Evolutionary conservation across 1,139 yeast species (phyloP).

Genomic region (Debaryomycetaceae sp.): DNA sequence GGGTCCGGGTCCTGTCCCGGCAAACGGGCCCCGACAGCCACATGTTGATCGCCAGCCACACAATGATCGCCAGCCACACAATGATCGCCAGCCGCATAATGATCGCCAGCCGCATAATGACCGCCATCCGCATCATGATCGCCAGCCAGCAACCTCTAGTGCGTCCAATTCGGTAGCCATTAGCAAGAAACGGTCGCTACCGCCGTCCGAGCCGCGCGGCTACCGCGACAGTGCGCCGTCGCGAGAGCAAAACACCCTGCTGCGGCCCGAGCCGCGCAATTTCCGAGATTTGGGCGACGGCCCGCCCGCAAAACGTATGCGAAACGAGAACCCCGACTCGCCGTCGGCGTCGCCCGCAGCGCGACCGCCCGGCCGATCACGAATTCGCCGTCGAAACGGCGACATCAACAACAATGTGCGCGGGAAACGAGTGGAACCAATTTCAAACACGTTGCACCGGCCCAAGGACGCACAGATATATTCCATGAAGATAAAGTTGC

Average conservation of each 20-base stretch:
- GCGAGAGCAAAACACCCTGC: too few relatives aligned
- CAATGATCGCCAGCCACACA: background rate
- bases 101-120: background rate
- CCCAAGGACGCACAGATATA: constrained; percentile 19
- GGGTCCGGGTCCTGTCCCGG: too few relatives aligned
- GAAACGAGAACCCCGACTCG: too few relatives aligned
- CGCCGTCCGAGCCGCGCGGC: constrained; percentile 13
- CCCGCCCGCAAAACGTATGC: too few relatives aligned
- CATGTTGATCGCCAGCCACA: background rate
- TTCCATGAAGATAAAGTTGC: constrained; percentile 16
- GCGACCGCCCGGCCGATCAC: too few relatives aligned
- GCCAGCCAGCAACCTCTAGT: background rate
- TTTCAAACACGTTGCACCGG: constrained; percentile 1
- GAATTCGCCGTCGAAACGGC: constrained; percentile 6
- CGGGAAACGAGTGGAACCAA: background rate
- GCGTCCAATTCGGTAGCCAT: constrained; percentile 1
- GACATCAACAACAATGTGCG: constrained; percentile 1
- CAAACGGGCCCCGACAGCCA: too few relatives aligned
- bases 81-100: background rate
- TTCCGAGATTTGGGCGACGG: too few relatives aligned
- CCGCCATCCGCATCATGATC: background rate
- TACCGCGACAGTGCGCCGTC: too few relatives aligned
- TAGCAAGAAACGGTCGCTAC: constrained; percentile 9
- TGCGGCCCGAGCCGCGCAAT: too few relatives aligned
- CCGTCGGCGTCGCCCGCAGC: too few relatives aligned